Evolutionary conservation across 352 stramenopile species (phyloP).

Genomic region (Globisporangium parvum): DNA sequence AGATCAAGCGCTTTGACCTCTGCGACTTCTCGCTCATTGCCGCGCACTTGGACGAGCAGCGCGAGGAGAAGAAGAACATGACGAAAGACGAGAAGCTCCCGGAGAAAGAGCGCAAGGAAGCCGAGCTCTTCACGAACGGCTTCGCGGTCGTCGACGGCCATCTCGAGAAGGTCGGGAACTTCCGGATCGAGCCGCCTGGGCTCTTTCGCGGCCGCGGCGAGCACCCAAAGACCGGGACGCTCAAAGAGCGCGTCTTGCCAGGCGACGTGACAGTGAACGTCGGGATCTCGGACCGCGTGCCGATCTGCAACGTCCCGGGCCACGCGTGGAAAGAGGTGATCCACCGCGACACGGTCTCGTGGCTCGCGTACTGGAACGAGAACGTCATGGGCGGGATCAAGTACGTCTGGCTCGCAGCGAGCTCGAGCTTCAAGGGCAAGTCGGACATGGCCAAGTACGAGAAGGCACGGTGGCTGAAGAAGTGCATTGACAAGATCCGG

Average conservation of each 20-base stretch:
- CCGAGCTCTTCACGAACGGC: slow-evolving; percentile 91
- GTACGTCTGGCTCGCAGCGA: slow-evolving; percentile 98
- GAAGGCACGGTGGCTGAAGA: slow-evolving; percentile 97
- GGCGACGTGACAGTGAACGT: slow-evolving; percentile 98
- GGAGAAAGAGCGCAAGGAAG: slow-evolving; percentile 89
- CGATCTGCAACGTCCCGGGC: slow-evolving; percentile 88
- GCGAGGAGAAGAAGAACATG: slow-evolving; percentile 93
- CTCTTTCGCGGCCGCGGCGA: slow-evolving; percentile 98
- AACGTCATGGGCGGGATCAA: slow-evolving; percentile 98
- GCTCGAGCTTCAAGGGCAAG: slow-evolving; percentile 99
- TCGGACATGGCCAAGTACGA: slow-evolving; percentile 99
- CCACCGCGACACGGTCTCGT: slow-evolving; percentile 90
- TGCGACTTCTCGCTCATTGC: slow-evolving; percentile 97
- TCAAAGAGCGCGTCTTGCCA: slow-evolving; percentile 96
- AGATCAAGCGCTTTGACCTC: slow-evolving; percentile 95
- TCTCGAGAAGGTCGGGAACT: slow-evolving; percentile 97
- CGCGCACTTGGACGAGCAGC: slow-evolving; percentile 88
- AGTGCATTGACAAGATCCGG: slow-evolving; percentile 95
- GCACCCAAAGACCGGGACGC: slow-evolving; percentile 98
- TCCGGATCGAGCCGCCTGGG: slow-evolving; percentile 96
- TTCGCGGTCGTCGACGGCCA: slow-evolving; percentile 97
- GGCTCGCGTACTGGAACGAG: slow-evolving; percentile 96
- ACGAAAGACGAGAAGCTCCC: slow-evolving; percentile 92
- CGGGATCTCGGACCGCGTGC: slow-evolving; percentile 87
- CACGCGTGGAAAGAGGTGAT: slow-evolving; percentile 97